Conservation (phyloP, 441 rosid species). For the Manihot esculenta region DNA sequence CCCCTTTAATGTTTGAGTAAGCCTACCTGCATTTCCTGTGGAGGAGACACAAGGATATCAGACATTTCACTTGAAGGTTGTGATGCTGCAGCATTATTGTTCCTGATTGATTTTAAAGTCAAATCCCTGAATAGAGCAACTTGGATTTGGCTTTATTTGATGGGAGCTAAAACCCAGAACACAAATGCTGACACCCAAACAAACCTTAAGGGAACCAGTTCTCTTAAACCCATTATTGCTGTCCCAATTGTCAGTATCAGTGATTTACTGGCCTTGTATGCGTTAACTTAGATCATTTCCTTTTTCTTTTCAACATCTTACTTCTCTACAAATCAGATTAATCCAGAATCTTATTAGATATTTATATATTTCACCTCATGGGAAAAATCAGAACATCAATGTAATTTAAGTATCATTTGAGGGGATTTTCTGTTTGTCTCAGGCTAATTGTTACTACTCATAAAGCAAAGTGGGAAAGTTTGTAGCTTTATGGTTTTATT, state of each 20-base stretch:
- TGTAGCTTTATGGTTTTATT: not conserved
- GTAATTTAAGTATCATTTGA: not conserved
- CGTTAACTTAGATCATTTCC: conserved; percentile 13
- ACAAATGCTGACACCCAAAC: conserved; percentile 14
- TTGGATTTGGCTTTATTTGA: conserved; percentile 20
- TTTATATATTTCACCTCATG: not conserved
- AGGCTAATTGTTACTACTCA: not conserved
- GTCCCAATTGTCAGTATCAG: not conserved
- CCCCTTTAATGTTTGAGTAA: conserved; percentile 6
- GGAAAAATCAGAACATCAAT: not conserved
- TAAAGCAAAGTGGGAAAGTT: not conserved
- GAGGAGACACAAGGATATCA: conserved; percentile 13
- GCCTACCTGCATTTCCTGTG: conserved; percentile 10
- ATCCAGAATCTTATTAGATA: too few relatives aligned
- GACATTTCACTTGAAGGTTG: not conserved
- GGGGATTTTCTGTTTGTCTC: not conserved
- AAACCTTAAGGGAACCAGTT: conserved; percentile 5
- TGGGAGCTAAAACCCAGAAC: conserved; percentile 10
- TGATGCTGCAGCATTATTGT: conserved; percentile 8
- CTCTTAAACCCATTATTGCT: conserved; percentile 22
- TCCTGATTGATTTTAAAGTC: conserved; percentile 14
- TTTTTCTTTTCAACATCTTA: too few relatives aligned
- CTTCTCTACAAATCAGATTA: too few relatives aligned
- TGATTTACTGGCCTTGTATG: conserved; percentile 19
- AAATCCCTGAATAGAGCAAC: conserved; percentile 30